Conservation (phyloP, 441 rosid genomes). For the Arabidopsis lyrata region DNA sequence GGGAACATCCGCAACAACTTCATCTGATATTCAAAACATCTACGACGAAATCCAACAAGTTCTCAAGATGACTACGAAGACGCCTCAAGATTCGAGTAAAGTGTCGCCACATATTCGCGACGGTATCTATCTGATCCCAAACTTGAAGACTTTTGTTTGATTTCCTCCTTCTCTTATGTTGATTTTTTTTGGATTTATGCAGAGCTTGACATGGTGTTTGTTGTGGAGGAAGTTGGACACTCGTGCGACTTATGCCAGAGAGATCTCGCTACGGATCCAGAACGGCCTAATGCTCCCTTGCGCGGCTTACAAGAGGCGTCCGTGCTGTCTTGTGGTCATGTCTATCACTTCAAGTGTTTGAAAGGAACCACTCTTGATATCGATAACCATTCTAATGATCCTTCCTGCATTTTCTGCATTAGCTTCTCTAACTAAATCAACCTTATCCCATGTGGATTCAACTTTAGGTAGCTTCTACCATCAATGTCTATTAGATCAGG, state of each 20-base stretch:
- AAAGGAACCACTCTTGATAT: conserved; percentile 40
- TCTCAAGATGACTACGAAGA: neutral
- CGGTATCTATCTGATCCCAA: conserved; percentile 4
- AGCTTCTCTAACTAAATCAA: conserved; percentile 23
- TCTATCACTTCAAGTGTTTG: conserved; percentile 43
- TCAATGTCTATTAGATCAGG: conserved; percentile 12
- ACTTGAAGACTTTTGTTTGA: neutral
- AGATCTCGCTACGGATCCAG: conserved; percentile 43
- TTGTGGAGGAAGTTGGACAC: conserved; percentile 37
- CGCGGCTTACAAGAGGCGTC: conserved; percentile 35
- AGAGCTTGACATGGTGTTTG: conserved; percentile 38
- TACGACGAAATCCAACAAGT: neutral
- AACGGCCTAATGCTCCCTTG: conserved; percentile 32
- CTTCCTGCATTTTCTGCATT: conserved; percentile 40
- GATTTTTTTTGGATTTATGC: neutral
- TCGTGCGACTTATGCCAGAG: conserved; percentile 36
- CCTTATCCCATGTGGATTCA: conserved; percentile 1
- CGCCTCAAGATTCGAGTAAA: neutral
- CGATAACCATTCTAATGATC: conserved; percentile 22
- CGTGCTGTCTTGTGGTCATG: conserved; percentile 46
- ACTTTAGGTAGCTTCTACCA: conserved; percentile 11
- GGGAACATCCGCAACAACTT: neutral
- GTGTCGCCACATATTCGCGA: neutral
- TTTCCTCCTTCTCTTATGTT: neutral
- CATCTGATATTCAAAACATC: neutral